Evolutionary conservation across 2,329 filamentous ascomycete genomes (phyloP).

Genomic region (Trichoderma harzianum): DNA sequence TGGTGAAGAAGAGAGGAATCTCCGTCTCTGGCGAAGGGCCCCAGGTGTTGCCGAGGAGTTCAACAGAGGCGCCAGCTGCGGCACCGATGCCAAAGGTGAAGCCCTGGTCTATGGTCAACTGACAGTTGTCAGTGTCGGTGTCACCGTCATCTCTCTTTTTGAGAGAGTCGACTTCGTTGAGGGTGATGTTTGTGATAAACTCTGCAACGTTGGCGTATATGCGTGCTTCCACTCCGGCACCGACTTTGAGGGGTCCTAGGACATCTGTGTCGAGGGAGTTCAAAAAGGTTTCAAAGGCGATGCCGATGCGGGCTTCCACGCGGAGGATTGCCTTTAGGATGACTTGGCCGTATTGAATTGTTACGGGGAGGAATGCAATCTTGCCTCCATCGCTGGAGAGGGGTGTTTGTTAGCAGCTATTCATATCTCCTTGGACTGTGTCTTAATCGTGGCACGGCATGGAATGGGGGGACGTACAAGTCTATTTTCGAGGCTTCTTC

Average conservation of each 20-base stretch:
- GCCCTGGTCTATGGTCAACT: slow-evolving; percentile 44
- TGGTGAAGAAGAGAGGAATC: slow-evolving; percentile 53
- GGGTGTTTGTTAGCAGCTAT: neutral
- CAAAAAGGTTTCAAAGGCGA: slow-evolving; percentile 25
- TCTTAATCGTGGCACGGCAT: neutral
- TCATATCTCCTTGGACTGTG: neutral
- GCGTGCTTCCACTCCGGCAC: slow-evolving; percentile 44
- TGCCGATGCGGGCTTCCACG: slow-evolving; percentile 44
- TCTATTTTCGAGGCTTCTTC: slow-evolving; percentile 45
- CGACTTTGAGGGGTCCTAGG: slow-evolving; percentile 31
- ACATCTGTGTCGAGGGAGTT: slow-evolving; percentile 13
- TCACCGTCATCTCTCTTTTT: slow-evolving; percentile 21
- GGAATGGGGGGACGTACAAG: slow-evolving; percentile 41
- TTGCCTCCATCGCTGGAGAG: slow-evolving; percentile 45
- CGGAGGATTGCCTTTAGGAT: slow-evolving; percentile 47
- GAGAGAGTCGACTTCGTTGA: slow-evolving; percentile 24
- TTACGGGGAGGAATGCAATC: slow-evolving; percentile 57
- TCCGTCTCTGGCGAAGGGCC: slow-evolving; percentile 46
- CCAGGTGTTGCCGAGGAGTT: slow-evolving; percentile 43
- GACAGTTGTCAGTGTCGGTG: slow-evolving; percentile 36
- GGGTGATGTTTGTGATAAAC: slow-evolving; percentile 51
- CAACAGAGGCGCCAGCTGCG: slow-evolving; percentile 50
- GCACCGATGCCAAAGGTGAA: slow-evolving; percentile 54
- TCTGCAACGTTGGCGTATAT: slow-evolving; percentile 53
- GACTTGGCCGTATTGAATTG: slow-evolving; percentile 39